Percentiles rank a stretch among this genome's conserved stretches.
Evolutionary conservation across 495 filamentous ascomycete genomes (phyloP).

Genomic region (Lasiosphaeria hispida): DNA sequence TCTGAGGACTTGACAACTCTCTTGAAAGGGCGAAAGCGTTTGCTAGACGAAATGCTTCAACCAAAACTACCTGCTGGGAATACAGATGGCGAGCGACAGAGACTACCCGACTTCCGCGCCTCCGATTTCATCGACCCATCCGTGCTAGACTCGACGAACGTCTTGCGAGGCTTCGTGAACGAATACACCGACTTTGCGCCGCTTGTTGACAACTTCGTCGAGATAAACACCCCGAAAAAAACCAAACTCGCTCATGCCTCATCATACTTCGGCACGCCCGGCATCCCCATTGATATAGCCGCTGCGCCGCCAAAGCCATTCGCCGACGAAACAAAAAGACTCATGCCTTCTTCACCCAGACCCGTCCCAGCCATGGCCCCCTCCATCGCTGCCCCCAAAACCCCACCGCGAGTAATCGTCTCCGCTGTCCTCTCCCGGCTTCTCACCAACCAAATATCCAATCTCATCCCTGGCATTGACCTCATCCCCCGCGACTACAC

Average conservation of each 20-base stretch:
- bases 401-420: slow-evolving; percentile 44
- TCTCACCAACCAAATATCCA: slow-evolving; percentile 47
- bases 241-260: slow-evolving; percentile 29
- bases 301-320: background rate
- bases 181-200: slow-evolving; percentile 24
- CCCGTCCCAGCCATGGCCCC: slow-evolving; percentile 25
- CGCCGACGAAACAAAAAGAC: background rate
- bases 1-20: slow-evolving; percentile 15
- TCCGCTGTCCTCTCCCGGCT: slow-evolving; percentile 47
- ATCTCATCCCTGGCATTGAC: slow-evolving; percentile 48
- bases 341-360: slow-evolving; percentile 19
- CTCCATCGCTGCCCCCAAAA: slow-evolving; percentile 15
- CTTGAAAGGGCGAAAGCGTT: slow-evolving; percentile 17
- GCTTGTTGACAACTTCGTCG: slow-evolving; percentile 46
- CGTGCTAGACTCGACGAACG: slow-evolving; percentile 13
- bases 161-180: slow-evolving; percentile 12
- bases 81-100: background rate
- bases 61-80: background rate
- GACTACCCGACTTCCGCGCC: background rate
- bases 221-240: slow-evolving; percentile 36
- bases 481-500: slow-evolving; percentile 61
- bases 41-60: slow-evolving; percentile 14
- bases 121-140: background rate
- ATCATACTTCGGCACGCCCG: slow-evolving; percentile 16
- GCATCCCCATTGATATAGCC: background rate